Base-by-base conservation (phyloP, 768 basidiomycete genomes). In the Thelephora aurantiotincta region DNA sequence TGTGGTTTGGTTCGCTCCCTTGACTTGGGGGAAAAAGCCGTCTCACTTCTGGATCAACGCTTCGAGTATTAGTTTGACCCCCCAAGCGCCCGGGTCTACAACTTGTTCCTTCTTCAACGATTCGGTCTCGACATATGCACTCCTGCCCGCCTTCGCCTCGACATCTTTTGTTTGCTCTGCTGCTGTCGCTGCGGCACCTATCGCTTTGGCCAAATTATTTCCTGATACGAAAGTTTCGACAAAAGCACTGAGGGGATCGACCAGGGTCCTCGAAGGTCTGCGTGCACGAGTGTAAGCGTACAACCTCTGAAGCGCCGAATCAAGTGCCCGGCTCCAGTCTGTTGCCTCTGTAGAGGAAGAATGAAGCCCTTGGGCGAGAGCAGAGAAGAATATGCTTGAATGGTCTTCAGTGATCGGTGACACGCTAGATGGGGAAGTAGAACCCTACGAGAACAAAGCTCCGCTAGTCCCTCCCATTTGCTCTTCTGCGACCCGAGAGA, bases 381-480 rank as follows among this genome's bases (percentile, higher is more conserved):
- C 84, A 11, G 89, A 88, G 68, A 92, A 90, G 68, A 91, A 93
- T 51, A 94, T 93, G 1, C 90, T 91, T 58, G 1, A 37, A 35
- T 35, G 2, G 18, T 23, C 33, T 23, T 13, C 43, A 38, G 33
- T 42, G 45, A 26, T 43, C 48, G 20, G n/a, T 45, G 33, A 35
- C 11, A 30, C 42, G 7, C 35, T 16, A 53, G 22, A 46, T 41
- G 35, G 16, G 44, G 35, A 33, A 47, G 44, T 11, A 26, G 5
- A 11, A 75, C 85, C n/a, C 49, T 54, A 89, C 87, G 90, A 91
- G 61, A 92, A 94, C 22, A 94, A 62, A 0, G 90, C 89, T 2
- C 91, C 91, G 53, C 82, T 86, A 5, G 91, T 93, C 33, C 91
- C 91, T 11, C 86, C 91, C 91, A 94, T 94, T 14, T 70, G 68